Percentiles rank a stretch among this genome's conserved stretches.
Evolutionary conservation across 768 basidiomycete species (phyloP).

Genomic region (Pleurotus eryngii): DNA sequence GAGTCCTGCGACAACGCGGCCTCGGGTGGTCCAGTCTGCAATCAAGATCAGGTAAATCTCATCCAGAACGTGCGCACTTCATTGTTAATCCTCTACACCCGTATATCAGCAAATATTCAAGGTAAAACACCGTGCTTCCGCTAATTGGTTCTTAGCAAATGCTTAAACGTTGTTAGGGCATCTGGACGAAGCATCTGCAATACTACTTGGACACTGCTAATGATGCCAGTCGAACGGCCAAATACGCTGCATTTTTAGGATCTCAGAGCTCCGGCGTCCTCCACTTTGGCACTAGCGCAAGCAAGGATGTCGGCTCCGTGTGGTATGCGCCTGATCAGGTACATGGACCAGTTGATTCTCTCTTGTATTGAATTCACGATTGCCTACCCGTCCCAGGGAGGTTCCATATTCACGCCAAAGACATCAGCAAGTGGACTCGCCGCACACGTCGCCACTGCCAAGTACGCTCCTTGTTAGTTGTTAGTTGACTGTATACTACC

Average conservation of each 20-base stretch:
- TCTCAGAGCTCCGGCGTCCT: slow-evolving; percentile 40
- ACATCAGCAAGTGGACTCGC: slow-evolving; percentile 41
- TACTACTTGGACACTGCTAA: slow-evolving; percentile 47
- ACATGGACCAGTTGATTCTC: not conserved
- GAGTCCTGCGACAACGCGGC: slow-evolving; percentile 51
- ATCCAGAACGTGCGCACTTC: not conserved
- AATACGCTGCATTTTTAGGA: slow-evolving; percentile 38
- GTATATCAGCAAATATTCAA: slow-evolving; percentile 40
- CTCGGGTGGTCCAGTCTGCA: slow-evolving; percentile 35
- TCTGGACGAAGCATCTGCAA: slow-evolving; percentile 51
- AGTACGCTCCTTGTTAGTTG: slow-evolving; percentile 35
- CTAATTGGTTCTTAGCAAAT: not conserved
- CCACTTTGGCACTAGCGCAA: slow-evolving; percentile 38
- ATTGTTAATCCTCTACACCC: not conserved
- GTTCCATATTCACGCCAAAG: slow-evolving; percentile 43
- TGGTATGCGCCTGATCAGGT: slow-evolving; percentile 44
- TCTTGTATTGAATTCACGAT: not conserved
- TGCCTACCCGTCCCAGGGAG: slow-evolving; percentile 23
- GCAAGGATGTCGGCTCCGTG: slow-evolving; percentile 41
- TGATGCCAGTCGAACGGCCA: slow-evolving; percentile 36
- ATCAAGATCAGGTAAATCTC: slow-evolving; percentile 40
- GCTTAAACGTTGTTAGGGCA: slow-evolving; percentile 28
- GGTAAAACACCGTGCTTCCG: slow-evolving; percentile 16
- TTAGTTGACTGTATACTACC: too few species aligned
- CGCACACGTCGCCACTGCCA: slow-evolving; percentile 39